A percentile compares a stretch with the other conserved stretches of the same genome.
Evolutionary conservation across 177 flowering plant species (phyloP).

Genomic region (Vitis hybrid): DNA sequence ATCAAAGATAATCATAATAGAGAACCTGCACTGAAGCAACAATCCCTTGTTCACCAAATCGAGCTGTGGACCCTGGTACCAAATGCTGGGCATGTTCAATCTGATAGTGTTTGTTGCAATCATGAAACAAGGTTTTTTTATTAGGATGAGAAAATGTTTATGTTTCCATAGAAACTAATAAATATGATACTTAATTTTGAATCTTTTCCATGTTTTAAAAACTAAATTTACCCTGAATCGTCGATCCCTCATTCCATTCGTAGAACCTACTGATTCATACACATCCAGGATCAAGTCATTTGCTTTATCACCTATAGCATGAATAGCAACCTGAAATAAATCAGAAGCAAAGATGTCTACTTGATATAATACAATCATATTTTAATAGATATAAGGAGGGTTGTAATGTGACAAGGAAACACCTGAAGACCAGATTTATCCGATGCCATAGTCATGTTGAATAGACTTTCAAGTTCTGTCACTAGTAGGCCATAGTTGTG

Average conservation of each 20-base stretch:
- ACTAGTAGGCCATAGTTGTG: conserved; percentile 76
- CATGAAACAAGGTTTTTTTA: not conserved
- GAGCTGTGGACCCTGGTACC: conserved; percentile 56
- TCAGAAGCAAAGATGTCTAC: not conserved
- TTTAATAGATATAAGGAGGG: not conserved
- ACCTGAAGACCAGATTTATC: conserved; percentile 90
- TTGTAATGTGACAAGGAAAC: conserved; percentile 9
- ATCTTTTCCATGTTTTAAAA: conserved; percentile 1
- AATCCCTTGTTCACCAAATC: conserved; percentile 72
- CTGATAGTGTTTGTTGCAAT: conserved; percentile 39
- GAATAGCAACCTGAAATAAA: conserved; percentile 74
- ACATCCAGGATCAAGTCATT: conserved; percentile 81
- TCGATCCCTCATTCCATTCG: conserved; percentile 69
- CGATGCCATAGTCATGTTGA: conserved; percentile 63
- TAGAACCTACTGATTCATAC: conserved; percentile 52
- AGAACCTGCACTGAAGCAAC: conserved; percentile 92
- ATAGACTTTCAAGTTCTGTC: conserved; percentile 52
- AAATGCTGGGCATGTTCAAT: conserved; percentile 98
- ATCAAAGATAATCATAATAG: not conserved
- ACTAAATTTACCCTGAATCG: conserved; percentile 72
- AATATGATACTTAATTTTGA: not conserved
- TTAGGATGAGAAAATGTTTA: not conserved
- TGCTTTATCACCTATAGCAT: conserved; percentile 96
- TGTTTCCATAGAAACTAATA: not conserved
- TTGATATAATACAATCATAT: not conserved